These are phyloP conservation scores for Nicotiana knightiana DNA, from an alignment of 257 asterid genomes.

Conservation along the genomic window DNA sequence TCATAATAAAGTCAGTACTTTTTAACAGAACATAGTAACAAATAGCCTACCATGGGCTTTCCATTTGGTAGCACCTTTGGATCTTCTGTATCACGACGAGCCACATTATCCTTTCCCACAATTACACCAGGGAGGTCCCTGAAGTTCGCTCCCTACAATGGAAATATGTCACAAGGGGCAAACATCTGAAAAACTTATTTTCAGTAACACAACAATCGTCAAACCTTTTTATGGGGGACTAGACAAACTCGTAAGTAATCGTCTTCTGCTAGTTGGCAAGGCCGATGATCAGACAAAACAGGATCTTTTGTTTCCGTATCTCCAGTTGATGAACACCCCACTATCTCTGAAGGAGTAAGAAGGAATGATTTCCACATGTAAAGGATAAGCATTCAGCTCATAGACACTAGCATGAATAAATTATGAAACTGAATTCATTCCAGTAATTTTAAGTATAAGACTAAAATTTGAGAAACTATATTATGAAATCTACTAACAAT, in stretches of 20 bases:
- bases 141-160: constrained; percentile 63
- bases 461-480: no score
- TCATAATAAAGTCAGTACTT: not conserved
- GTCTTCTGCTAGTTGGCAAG: constrained; percentile 37
- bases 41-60: constrained; percentile 36
- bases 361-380: not conserved
- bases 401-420: not conserved
- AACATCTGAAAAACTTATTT: not conserved
- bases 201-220: not conserved
- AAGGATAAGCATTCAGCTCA: not conserved
- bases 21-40: not conserved
- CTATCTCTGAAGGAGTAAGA: constrained; percentile 33
- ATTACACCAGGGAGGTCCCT: constrained; percentile 69
- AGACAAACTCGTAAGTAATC: constrained; percentile 58
- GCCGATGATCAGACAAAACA: constrained; percentile 59
- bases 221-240: constrained; percentile 54
- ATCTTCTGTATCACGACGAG: constrained; percentile 47
- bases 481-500: no score
- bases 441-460: no score
- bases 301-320: constrained; percentile 13
- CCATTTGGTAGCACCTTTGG: constrained; percentile 66
- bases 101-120: constrained; percentile 63
- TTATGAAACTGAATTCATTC: no score
- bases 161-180: constrained; percentile 1
- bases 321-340: constrained; percentile 29